Conservation (phyloP, 768 basidiomycete genomes). For the Gloeopeniophorella convolvens region DNA sequence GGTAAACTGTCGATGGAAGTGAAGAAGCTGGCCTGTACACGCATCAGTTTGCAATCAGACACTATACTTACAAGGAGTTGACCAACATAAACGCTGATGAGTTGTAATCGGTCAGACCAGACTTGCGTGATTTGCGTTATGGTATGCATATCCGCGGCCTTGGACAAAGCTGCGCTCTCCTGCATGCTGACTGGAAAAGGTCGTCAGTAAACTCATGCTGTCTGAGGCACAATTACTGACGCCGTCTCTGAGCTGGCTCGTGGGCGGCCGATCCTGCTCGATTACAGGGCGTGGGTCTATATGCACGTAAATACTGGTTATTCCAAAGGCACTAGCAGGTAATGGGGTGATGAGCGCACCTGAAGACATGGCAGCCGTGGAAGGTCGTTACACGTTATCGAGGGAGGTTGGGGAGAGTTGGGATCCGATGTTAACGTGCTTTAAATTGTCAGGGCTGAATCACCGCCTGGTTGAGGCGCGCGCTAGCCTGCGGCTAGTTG, state of each 20-base stretch:
- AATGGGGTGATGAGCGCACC: not conserved
- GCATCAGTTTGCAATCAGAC: not conserved
- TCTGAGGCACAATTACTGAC: not conserved
- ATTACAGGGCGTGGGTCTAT: not conserved
- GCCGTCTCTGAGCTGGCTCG: not conserved
- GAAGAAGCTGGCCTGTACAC: conserved; percentile 17
- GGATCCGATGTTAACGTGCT: no score
- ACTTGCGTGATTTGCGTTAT: conserved; percentile 8
- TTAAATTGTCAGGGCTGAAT: no score
- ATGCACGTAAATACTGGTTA: no score
- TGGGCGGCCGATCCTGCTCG: not conserved
- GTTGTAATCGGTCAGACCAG: conserved; percentile 16
- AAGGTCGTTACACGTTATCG: no score
- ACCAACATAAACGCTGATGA: conserved; percentile 15
- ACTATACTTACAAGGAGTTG: not conserved
- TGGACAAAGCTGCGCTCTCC: not conserved
- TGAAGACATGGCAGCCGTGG: conserved; percentile 1
- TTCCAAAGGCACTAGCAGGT: not conserved
- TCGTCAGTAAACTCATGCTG: not conserved
- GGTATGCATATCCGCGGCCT: not conserved
- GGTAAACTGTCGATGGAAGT: conserved; percentile 16
- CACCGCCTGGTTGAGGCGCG: no score
- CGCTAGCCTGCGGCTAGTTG: no score
- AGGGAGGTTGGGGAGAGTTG: no score
- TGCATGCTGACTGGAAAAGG: not conserved